phyloP scores from a whole-genome alignment of 1,284 basidiomycete species.

The Tilletia walkeri region DNA sequence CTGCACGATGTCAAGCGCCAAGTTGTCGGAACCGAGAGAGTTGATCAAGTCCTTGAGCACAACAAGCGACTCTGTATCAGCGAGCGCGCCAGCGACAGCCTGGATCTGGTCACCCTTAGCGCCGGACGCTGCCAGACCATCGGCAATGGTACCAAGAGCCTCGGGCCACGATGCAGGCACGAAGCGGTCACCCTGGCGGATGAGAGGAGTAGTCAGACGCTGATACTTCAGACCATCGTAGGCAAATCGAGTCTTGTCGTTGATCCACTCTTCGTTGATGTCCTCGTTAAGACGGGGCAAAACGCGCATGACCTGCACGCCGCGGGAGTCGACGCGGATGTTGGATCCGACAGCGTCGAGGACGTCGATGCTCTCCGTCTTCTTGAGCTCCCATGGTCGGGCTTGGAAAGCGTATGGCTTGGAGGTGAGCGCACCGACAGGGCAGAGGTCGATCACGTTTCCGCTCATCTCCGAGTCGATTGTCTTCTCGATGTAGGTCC shows the following conservation, averaged over 20 bases:
- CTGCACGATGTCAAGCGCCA: conserved; percentile 72
- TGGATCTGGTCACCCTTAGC: conserved; percentile 94
- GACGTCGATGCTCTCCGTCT: conserved; percentile 96
- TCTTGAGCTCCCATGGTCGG: conserved; percentile 97
- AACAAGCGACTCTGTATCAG: conserved; percentile 90
- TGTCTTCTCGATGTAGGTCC: conserved; percentile 95
- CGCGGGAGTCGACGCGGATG: conserved; percentile 93
- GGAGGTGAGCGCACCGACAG: conserved; percentile 92
- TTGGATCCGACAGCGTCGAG: conserved; percentile 97
- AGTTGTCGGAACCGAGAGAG: conserved; percentile 91
- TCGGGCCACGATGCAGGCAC: conserved; percentile 90
- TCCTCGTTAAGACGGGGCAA: conserved; percentile 96
- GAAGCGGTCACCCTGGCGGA: conserved; percentile 89
- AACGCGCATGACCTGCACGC: conserved; percentile 93
- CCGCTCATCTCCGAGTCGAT: conserved; percentile 97
- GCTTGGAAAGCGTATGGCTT: conserved; percentile 98
- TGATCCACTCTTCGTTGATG: conserved; percentile 99
- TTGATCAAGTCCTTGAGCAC: conserved; percentile 92
- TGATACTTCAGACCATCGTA: conserved; percentile 95
- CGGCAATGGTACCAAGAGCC: conserved; percentile 74
- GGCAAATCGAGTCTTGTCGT: conserved; percentile 96
- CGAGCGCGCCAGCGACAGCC: conserved; percentile 85
- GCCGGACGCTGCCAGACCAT: conserved; percentile 75
- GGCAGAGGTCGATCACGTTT: conserved; percentile 93
- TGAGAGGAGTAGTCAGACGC: conserved; percentile 84